Conservation (phyloP, 192 early-diverging fungal species). For the Haplosporangium gracile region DNA sequence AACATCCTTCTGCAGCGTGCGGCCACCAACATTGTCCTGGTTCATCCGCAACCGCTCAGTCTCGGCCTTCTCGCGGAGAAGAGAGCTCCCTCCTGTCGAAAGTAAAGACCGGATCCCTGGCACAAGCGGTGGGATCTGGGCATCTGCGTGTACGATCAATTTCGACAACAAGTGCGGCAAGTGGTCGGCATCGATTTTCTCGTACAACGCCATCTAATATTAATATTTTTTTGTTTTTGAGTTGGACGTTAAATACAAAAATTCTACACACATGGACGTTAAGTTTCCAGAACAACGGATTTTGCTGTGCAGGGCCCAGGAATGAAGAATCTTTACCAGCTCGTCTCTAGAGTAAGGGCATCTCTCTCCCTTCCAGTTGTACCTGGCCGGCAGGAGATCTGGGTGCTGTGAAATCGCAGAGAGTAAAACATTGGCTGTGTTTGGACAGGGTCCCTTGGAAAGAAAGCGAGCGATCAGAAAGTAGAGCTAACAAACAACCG, state of each 20-base stretch:
- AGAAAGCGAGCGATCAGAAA: constrained; percentile 82
- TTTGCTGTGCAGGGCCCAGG: constrained; percentile 8
- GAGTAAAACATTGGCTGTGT: constrained; percentile 65
- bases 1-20: constrained; percentile 19
- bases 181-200: constrained; percentile 53
- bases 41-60: constrained; percentile 29
- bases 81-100: constrained; percentile 38
- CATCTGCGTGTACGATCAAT: constrained; percentile 43
- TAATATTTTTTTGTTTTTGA: constrained; percentile 5
- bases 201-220: constrained; percentile 34
- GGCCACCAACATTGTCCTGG: constrained; percentile 17
- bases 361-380: constrained; percentile 77
- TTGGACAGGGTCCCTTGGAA: constrained; percentile 66
- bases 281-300: constrained; percentile 30
- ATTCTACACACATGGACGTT: not conserved
- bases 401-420: constrained; percentile 61
- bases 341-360: constrained; percentile 68
- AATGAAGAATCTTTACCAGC: constrained; percentile 60
- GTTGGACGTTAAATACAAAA: not conserved
- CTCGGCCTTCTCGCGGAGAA: constrained; percentile 38
- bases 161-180: constrained; percentile 42
- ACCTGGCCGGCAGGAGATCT: constrained; percentile 72
- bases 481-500: constrained; percentile 67
- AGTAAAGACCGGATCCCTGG: constrained; percentile 58
- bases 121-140: constrained; percentile 56